Percentiles rank a stretch among this genome's conserved stretches.
phyloP scores from a whole-genome alignment of 495 filamentous ascomycete genomes.

The Trichodelitschia bisporula region DNA sequence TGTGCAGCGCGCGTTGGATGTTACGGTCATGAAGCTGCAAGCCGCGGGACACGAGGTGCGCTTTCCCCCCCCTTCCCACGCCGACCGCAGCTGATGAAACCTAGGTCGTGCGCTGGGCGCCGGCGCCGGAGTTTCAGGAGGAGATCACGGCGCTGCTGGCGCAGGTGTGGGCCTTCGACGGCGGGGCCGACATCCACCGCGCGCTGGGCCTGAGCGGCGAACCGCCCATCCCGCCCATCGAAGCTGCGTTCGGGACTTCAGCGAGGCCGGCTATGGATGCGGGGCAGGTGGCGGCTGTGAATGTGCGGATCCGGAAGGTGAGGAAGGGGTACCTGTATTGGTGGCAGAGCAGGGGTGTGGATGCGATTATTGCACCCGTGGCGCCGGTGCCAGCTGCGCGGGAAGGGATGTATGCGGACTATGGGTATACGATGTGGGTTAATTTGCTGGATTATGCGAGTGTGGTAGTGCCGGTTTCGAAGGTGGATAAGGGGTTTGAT shows the following conservation, averaged over 20 bases:
- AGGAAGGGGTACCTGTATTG: slow-evolving; percentile 44
- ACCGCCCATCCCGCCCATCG: too few species aligned
- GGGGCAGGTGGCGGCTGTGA: slow-evolving; percentile 25
- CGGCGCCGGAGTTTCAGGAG: slow-evolving; percentile 26
- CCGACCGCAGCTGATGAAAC: not conserved
- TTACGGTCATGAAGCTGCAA: slow-evolving; percentile 24
- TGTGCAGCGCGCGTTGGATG: slow-evolving; percentile 26
- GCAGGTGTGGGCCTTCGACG: slow-evolving; percentile 25
- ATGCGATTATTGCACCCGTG: slow-evolving; percentile 29
- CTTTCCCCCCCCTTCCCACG: not conserved
- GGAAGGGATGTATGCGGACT: slow-evolving; percentile 21
- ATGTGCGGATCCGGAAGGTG: slow-evolving; percentile 30
- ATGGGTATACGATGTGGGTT: slow-evolving; percentile 26
- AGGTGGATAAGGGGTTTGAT: slow-evolving; percentile 28
- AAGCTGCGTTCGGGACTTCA: too few species aligned
- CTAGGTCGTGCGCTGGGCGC: slow-evolving; percentile 31
- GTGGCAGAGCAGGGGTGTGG: slow-evolving; percentile 37
- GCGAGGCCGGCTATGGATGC: slow-evolving; percentile 17
- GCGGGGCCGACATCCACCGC: slow-evolving; percentile 19
- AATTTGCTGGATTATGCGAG: slow-evolving; percentile 34
- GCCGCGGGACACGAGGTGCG: slow-evolving; percentile 28
- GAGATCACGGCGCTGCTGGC: slow-evolving; percentile 4
- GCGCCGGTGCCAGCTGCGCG: slow-evolving; percentile 35
- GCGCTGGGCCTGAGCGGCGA: slow-evolving; percentile 33
- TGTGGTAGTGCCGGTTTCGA: slow-evolving; percentile 32